Conservation (phyloP, 1,284 basidiomycete genomes). For the Ganoderma meredithae region DNA sequence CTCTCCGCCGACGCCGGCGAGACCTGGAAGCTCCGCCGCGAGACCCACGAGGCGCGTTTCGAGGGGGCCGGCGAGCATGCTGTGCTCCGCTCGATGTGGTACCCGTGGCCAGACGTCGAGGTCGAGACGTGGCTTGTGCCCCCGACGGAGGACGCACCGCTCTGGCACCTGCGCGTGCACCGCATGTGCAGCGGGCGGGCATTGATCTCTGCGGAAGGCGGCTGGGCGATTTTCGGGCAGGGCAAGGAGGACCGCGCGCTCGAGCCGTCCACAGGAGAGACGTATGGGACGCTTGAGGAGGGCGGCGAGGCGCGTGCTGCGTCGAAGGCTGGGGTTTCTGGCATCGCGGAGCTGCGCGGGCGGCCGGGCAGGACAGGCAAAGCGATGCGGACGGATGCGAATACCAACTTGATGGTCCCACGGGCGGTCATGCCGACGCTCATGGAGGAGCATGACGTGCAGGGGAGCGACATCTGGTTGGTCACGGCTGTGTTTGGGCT, state of each 20-base stretch:
- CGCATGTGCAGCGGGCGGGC: slow-evolving; percentile 59
- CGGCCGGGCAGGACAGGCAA: slow-evolving; percentile 46
- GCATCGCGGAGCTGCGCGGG: slow-evolving; percentile 59
- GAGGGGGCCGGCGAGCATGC: slow-evolving; percentile 55
- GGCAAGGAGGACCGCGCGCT: slow-evolving; percentile 67
- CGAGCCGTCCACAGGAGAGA: slow-evolving; percentile 50
- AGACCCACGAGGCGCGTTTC: slow-evolving; percentile 68
- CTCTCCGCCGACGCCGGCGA: slow-evolving; percentile 74
- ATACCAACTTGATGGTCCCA: slow-evolving; percentile 75
- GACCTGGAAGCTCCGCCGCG: slow-evolving; percentile 73
- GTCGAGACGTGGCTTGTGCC: slow-evolving; percentile 82
- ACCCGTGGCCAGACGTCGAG: slow-evolving; percentile 74
- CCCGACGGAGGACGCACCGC: slow-evolving; percentile 59
- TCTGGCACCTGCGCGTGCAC: slow-evolving; percentile 78
- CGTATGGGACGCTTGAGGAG: slow-evolving; percentile 55
- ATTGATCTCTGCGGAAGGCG: slow-evolving; percentile 71
- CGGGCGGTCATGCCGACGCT: slow-evolving; percentile 75
- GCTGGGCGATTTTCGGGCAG: slow-evolving; percentile 78
- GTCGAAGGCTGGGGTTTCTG: slow-evolving; percentile 69
- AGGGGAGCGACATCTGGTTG: slow-evolving; percentile 59
- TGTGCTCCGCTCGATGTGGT: slow-evolving; percentile 71
- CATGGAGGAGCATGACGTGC: slow-evolving; percentile 53
- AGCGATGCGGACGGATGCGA: slow-evolving; percentile 74
- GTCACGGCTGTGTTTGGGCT: slow-evolving; percentile 76
- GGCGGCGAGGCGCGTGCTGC: slow-evolving; percentile 58